Base-by-base conservation (phyloP, 2,329 filamentous ascomycete genomes). In the Diaporthe sp. region DNA sequence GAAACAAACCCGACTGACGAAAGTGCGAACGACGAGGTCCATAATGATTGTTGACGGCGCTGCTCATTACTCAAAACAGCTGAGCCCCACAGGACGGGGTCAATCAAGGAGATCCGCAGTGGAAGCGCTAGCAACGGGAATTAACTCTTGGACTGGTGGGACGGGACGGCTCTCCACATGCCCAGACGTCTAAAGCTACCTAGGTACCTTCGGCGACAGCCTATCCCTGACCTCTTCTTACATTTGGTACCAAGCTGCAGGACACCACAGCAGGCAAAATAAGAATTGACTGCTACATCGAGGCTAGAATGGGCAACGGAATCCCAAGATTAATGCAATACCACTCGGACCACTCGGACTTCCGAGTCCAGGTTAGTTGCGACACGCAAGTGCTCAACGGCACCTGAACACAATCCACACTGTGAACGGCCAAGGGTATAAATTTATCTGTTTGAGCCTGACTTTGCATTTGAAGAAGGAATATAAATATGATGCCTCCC, bases 11-110 rank as follows among this genome's bases (percentile, higher is more conserved):
- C 8, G 37, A 28, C 13, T 12, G n/a, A 44, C 6, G 25, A 19
- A 46, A 46, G 60, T 46, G 60, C 60, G 60, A 46, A 31, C 42
- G 60, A 46, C 60, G 60, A 65, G 60, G 0, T 65, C 39, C 42
- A 65, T 65, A 65, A 34, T 65, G 39, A 46, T 65, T 46, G 8
- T 22, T 46, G 25, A 46, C 39, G 25, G 8, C 9, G 61, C 39
- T 46, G 61, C 17, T 62, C n/a, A 44, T 62, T 42, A 12, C 60
- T 19, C 37, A 22, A 44, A 44, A 44, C 7, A 44, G 60, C 39
- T 6, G 42, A 19, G 15, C 28, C 61, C 61, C 53, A 57, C 53
- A 57, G 25, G 2, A 17, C n/a, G 13, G n/a, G n/a, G 22, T 49
- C 9, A 10, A 53, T 28, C 49, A 28, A 53, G 9, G 22, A 53